Conservation (phyloP, 2,329 filamentous ascomycete genomes). For the Aspergillus sp. region DNA sequence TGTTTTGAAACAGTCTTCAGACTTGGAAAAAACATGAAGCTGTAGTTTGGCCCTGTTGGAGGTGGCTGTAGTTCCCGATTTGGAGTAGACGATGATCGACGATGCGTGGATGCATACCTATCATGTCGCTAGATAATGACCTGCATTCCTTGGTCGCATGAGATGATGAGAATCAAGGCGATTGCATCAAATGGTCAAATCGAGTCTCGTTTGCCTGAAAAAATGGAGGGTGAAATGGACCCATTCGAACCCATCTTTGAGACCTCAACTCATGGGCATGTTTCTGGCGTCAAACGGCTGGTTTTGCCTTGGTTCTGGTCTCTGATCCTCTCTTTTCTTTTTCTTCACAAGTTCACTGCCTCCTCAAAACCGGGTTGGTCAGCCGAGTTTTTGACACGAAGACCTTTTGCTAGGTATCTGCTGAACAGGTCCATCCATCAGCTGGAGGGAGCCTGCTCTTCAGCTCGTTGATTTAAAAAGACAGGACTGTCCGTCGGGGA, state of each 20-base stretch:
- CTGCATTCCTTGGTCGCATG: not conserved
- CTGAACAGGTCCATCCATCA: conserved; percentile 12
- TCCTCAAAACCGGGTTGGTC: conserved; percentile 10
- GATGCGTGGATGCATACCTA: conserved; percentile 2
- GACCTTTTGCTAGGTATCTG: not conserved
- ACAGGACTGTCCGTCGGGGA: not conserved
- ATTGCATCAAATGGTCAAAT: not conserved
- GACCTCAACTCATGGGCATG: not conserved
- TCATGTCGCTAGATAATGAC: conserved; percentile 11
- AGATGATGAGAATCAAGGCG: not conserved
- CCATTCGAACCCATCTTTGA: not conserved
- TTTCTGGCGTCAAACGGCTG: not conserved
- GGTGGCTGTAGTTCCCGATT: not conserved
- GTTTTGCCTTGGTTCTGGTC: conserved; percentile 12
- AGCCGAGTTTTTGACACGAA: conserved; percentile 11
- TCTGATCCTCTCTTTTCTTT: not conserved
- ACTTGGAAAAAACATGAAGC: not conserved
- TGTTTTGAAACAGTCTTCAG: not conserved
- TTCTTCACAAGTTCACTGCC: not conserved
- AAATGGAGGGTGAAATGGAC: not conserved
- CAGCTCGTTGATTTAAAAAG: conserved; percentile 9
- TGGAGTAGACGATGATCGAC: not conserved
- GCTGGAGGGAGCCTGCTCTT: conserved; percentile 11
- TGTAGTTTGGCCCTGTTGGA: not conserved
- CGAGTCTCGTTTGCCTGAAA: not conserved